These are phyloP conservation scores for Sechiopsis laciniata DNA, from an alignment of 306 rosid genomes.

Conservation along the genomic window DNA sequence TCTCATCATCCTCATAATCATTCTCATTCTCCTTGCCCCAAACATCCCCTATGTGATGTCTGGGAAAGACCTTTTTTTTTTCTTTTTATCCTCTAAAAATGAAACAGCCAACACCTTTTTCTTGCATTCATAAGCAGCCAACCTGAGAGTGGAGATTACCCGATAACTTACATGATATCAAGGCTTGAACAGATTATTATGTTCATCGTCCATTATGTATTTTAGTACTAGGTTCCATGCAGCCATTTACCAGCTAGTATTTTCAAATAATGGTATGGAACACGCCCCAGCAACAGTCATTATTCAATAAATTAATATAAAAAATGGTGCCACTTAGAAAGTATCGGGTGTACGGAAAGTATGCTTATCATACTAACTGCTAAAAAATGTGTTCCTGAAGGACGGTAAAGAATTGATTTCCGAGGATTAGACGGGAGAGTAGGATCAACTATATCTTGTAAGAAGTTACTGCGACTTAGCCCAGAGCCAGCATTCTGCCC, in stretches of 20 bases:
- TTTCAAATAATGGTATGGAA: neutral
- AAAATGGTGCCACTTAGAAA: neutral
- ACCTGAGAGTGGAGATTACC: neutral
- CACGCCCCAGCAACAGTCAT: neutral
- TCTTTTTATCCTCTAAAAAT: neutral
- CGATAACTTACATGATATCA: neutral
- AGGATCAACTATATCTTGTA: constrained; percentile 84
- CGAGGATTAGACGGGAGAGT: constrained; percentile 86
- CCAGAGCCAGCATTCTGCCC: constrained; percentile 61
- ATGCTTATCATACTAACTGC: constrained; percentile 60
- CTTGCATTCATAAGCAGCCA: neutral
- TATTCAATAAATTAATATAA: neutral
- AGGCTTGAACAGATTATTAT: neutral
- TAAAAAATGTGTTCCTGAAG: constrained; percentile 73
- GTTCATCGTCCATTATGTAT: neutral
- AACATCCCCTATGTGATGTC: neutral
- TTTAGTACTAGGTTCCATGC: neutral
- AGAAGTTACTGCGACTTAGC: constrained; percentile 51
- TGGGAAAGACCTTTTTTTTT: neutral
- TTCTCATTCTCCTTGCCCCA: too few relatives aligned
- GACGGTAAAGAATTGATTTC: constrained; percentile 75
- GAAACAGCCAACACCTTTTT: neutral
- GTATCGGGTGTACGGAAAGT: neutral
- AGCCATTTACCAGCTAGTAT: constrained; percentile 4
- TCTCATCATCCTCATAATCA: too few relatives aligned